Base-by-base conservation (phyloP, 225 moss, liverwort and hornwort species). In the Bryoerythrophyllum caledonicum region DNA sequence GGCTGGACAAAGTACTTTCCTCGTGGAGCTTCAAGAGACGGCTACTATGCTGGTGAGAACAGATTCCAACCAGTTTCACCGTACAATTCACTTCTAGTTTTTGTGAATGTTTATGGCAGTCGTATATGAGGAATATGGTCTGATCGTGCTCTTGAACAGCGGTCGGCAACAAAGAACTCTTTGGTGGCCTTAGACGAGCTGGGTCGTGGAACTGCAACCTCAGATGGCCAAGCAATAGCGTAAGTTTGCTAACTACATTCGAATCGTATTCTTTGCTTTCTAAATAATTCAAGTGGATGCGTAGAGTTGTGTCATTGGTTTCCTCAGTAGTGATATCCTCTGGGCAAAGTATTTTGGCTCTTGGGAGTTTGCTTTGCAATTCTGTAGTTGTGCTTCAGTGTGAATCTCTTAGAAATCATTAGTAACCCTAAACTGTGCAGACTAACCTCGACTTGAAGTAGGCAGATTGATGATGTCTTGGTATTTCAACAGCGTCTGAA, bases 151-250 rank as follows among this genome's bases (percentile, higher is more conserved):
- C 30, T 25, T 58, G 75, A 56, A 75, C 93, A 99, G 99, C 90
- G 91, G 30, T 91, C 91, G 73, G 95, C 99, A 57, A 93, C 95
- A 60, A 84, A 86, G 49, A 82, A 88, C 56, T 99, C 99, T 44
- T 81, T 99, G 67, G 95, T 99, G 80, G 99, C 95, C 46, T 83
- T 99, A 62, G 99, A 99, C 82, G 99, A 99, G 84, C 76, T 99
- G 61, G 99, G 99, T 54, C 95, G 99, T 49, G 99, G 99, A 56
- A 99, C 99, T 38, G 93, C 99, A 76, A 99, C 99, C 73, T 90
- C 99, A 70, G 99, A 99, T 78, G 99, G 99, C 43, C 99, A 99
- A 76, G 99, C 99, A 24, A 99, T 99, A 79, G 99, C 99, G 99
- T 99, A 90, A 83, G 91, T 82, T 49, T 65, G 9, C 59, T 59